A percentile compares a stretch with the other conserved stretches of the same genome.
Conservation (phyloP, 164 flowering plant genomes). For the Warburgia ugandensis region DNA sequence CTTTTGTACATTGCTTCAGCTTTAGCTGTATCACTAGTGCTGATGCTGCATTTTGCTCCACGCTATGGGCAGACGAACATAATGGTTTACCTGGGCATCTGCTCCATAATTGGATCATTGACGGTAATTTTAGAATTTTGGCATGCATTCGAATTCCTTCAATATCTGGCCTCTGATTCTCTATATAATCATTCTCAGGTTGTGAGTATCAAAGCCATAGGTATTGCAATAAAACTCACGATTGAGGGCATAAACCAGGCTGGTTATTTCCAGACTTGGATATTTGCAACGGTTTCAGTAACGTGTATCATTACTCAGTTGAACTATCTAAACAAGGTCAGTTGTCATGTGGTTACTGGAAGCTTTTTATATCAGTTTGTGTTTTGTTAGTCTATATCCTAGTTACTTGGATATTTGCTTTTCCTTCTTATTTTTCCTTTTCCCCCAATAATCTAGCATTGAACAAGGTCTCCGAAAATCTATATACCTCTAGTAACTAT, state of each 20-base stretch:
- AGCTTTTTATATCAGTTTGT: background rate
- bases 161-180: background rate
- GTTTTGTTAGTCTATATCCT: too few relatives aligned
- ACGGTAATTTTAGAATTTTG: conserved; percentile 37
- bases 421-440: too few relatives aligned
- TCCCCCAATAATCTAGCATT: too few relatives aligned
- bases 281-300: conserved; percentile 69
- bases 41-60: conserved; percentile 68
- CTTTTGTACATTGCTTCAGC: conserved; percentile 73
- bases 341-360: too few relatives aligned
- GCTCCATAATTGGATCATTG: conserved; percentile 84
- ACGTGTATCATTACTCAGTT: conserved; percentile 75
- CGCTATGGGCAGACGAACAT: conserved; percentile 90
- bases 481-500: too few relatives aligned
- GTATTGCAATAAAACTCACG: conserved; percentile 86
- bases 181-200: conserved; percentile 36
- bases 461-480: too few relatives aligned
- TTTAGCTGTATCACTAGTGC: conserved; percentile 48
- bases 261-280: conserved; percentile 61
- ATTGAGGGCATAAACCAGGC: conserved; percentile 72
- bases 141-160: background rate
- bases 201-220: conserved; percentile 90
- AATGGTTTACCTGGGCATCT: conserved; percentile 73
- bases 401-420: background rate
- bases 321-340: conserved; percentile 88